Conservation (phyloP, 2,329 filamentous ascomycete genomes). For the Fusarium drepaniforme region DNA sequence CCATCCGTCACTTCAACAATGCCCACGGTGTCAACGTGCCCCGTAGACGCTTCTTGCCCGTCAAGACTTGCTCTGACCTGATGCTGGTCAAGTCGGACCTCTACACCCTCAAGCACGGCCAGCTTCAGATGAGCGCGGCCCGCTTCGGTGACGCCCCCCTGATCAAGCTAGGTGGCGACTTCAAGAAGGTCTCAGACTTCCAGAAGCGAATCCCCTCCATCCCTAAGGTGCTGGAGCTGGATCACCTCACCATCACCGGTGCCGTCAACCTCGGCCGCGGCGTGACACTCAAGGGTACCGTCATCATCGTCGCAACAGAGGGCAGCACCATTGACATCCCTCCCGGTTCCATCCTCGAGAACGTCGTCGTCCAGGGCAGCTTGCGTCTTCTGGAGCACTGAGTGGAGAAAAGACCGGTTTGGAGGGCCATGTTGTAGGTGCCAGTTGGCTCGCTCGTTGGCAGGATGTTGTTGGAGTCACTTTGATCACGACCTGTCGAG, state of each 20-base stretch:
- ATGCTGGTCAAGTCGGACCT: conserved; percentile 99
- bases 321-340: conserved; percentile 98
- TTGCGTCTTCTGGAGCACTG: conserved; percentile 80
- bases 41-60: conserved; percentile 96
- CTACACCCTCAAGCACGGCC: conserved; percentile 98
- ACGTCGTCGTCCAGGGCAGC: conserved; percentile 98
- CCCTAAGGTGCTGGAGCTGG: conserved; percentile 90
- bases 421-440: conserved; percentile 1
- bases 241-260: conserved; percentile 97
- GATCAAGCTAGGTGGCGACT: conserved; percentile 98
- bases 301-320: conserved; percentile 98
- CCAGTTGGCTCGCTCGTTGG: conserved; percentile 5
- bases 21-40: conserved; percentile 99
- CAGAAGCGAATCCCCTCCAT: conserved; percentile 89
- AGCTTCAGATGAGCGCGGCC: conserved; percentile 95
- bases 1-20: conserved; percentile 98
- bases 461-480: conserved; percentile 1
- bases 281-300: conserved; percentile 96
- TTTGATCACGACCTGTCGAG: conserved; percentile 17
- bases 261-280: conserved; percentile 96
- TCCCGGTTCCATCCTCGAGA: conserved; percentile 96
- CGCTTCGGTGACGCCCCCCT: conserved; percentile 96
- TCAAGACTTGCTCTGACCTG: conserved; percentile 99
- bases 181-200: conserved; percentile 99
- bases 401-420: conserved; percentile 15